Base-by-base conservation (phyloP, 2,329 filamentous ascomycete species). In the Nemania bipapillata region DNA sequence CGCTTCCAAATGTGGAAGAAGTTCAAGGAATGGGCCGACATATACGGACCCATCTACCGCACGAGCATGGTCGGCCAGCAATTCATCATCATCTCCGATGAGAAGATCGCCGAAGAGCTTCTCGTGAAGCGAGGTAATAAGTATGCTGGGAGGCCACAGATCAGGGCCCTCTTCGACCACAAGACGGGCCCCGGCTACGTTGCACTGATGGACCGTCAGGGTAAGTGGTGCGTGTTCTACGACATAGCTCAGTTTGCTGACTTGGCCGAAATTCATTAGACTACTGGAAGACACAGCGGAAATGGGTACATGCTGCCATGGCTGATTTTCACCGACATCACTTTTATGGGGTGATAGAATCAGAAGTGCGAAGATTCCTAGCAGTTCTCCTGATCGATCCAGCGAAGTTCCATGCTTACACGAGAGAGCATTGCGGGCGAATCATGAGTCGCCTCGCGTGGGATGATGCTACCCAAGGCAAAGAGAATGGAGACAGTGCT, bases 271-370 rank as follows among this genome's bases (percentile, higher is more conserved):
- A 30, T 35, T 22, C 1, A 63, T n/a, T n/a, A 85, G 84, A 85
- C 28, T 81, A 75, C 49, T 86, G 84, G 84, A 82, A 80, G 40
- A 78, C 77, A 5, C 84, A 86, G 70, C 80, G 84, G 24, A 86
- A 85, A 76, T 86, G 84, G 84, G 80, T 84, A 12, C 84, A 86
- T 68, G 82, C 84, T 8, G 84, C 84, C 72, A 82, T 83, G 81
- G 77, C 77, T n/a, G 77, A 79, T 12, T 79, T 79, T 32, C 77
- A 81, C 54, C 78, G 79, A 52, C 66, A 77, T 6, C 80, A 80
- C 69, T 86, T 85, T 72, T 84, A 83, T 71, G 84, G 84, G 3
- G 82, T 85, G 70, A 80, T 85, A 57, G 84, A 85, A 71, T 74
- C 73, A 15, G 84, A 86, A 73, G 80, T 83, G 65, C 81, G 79